Percentiles rank a stretch among this genome's conserved stretches.
phyloP scores from a whole-genome alignment of 805 yeast genomes.

The Saturnispora sanitii region DNA sequence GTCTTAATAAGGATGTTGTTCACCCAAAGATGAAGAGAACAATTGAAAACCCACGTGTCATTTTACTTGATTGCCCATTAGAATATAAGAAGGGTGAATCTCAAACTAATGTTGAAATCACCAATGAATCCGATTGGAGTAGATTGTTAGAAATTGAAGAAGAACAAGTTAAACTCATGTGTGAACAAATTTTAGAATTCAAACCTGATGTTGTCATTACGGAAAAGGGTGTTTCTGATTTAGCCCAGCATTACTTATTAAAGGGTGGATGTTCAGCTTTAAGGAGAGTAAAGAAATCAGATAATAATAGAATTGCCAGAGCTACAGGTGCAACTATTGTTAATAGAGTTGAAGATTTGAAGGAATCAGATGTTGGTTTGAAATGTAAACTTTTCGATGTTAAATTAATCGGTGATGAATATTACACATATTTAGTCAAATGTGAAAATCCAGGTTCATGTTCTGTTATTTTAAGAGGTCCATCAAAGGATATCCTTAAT shows the following conservation, averaged over 20 bases:
- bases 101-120: conserved; percentile 94
- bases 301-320: conserved; percentile 91
- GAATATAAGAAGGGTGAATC: conserved; percentile 99
- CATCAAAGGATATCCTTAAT: conserved; percentile 90
- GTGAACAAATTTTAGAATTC: conserved; percentile 73
- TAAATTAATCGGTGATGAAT: conserved; percentile 95
- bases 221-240: conserved; percentile 95
- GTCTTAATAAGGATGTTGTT: conserved; percentile 94
- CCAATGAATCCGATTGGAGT: conserved; percentile 94
- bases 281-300: conserved; percentile 91
- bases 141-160: conserved; percentile 93
- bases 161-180: conserved; percentile 83
- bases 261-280: conserved; percentile 89
- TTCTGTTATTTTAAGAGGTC: conserved; percentile 87
- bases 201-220: conserved; percentile 94
- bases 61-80: conserved; percentile 88
- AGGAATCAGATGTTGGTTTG: conserved; percentile 82
- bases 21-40: conserved; percentile 95
- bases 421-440: conserved; percentile 74
- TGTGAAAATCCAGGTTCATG: conserved; percentile 88
- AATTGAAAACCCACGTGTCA: conserved; percentile 80
- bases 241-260: conserved; percentile 92
- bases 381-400: conserved; percentile 87
- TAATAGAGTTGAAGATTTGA: conserved; percentile 88
- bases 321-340: conserved; percentile 98